These are phyloP conservation scores for Chrysophaeum taylorii DNA, from an alignment of 352 stramenopile genomes.

Conservation along the genomic window DNA sequence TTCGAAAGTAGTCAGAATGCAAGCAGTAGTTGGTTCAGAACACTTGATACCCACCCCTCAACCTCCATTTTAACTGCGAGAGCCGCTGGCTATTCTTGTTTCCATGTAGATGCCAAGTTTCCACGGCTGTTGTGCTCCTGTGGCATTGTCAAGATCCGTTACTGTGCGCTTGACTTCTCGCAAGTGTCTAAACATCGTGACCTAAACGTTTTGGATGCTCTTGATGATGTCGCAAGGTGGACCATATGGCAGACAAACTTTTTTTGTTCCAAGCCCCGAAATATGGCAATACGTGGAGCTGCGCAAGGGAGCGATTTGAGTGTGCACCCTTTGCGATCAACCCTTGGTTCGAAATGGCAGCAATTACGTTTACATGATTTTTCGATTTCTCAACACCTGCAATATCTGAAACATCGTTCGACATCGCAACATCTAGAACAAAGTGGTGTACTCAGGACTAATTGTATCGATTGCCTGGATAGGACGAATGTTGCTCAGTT, in stretches of 20 bases:
- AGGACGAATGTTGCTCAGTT: constrained; percentile 83
- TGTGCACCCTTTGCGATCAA: too few relatives aligned
- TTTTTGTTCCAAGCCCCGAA: constrained; percentile 73
- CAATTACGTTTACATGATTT: too few relatives aligned
- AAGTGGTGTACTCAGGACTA: constrained; percentile 90
- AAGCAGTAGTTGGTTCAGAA: too few relatives aligned
- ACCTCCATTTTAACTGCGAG: too few relatives aligned
- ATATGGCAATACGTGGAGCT: neutral
- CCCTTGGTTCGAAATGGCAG: too few relatives aligned
- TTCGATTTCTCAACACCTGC: neutral
- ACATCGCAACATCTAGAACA: constrained; percentile 56
- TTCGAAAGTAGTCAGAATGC: too few relatives aligned
- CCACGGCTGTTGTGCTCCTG: too few relatives aligned
- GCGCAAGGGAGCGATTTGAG: too few relatives aligned
- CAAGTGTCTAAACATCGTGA: constrained; percentile 80
- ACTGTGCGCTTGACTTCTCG: constrained; percentile 91
- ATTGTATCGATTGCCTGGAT: constrained; percentile 96
- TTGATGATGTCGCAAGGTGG: constrained; percentile 89
- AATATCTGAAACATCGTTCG: neutral
- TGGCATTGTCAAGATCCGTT: constrained; percentile 89
- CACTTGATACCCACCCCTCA: too few relatives aligned
- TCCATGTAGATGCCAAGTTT: too few relatives aligned
- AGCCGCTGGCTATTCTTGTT: too few relatives aligned
- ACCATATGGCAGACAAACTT: constrained; percentile 91
- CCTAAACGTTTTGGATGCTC: constrained; percentile 74